Base-by-base conservation (phyloP, 1,284 basidiomycete genomes). In the Sanguinoderma infundibulare region DNA sequence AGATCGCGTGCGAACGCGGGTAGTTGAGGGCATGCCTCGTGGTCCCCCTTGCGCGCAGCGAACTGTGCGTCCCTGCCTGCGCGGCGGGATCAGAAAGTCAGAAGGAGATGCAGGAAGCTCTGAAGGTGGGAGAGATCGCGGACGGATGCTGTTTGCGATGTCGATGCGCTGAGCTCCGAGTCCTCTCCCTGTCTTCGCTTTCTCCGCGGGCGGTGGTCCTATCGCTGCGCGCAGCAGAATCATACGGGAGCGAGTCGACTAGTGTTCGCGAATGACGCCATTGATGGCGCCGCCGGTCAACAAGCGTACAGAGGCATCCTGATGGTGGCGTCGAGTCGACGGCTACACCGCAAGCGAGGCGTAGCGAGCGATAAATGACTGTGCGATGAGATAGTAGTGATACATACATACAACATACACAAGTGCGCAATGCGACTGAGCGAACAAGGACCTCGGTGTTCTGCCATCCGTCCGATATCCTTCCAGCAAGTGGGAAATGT, bases 361-460 rank as follows among this genome's bases (percentile, higher is more conserved):
- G 14, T 7, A 35, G 14, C 7, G 7, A 35, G 34, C 6, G 7
- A 14, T 35, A 8, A 49, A 28, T 15, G 52, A 40, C 10, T 35
- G 24, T 20, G 28, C n/a, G 30, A 32, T 10, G 28, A 22, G 42
- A 51, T 62, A 59, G 30, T 44, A 54, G 20, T 61, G 55, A 61
- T 66, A 66, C 65, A 66, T 60, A 63, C 61, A 64, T 66, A 62
- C 61, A 62, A 42, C 42, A 50, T 54, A 39, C 54, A 56, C 61
- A 65, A 53, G 58, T 58, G 42, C n/a, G 35, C 49, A 51, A 35
- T 22, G 24, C 7, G n/a, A 22, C 22, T 20, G 46, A 47, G 53
- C 36, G 20, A 36, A 17, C 36, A 49, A 53, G 40, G n/a, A n/a
- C n/a, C n/a, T n/a, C n/a, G n/a, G n/a, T n/a, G n/a, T n/a, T n/a